These are phyloP conservation scores for Blumeria hordei DNA, from an alignment of 2,329 filamentous ascomycete genomes.

Conservation along the genomic window DNA sequence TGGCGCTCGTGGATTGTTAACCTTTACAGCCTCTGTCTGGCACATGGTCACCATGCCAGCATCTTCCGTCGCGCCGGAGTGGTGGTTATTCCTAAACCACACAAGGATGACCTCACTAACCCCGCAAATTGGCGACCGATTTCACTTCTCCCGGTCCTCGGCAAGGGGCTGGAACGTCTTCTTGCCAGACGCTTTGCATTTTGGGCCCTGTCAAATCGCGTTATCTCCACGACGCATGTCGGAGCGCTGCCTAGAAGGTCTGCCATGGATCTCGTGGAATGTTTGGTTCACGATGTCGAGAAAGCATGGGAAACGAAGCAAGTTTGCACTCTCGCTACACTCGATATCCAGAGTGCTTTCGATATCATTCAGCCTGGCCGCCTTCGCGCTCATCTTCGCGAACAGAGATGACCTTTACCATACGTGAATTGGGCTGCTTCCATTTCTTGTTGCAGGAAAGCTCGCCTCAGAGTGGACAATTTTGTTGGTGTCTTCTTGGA, in stretches of 20 bases:
- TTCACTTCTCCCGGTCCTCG: neutral
- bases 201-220: neutral
- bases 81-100: neutral
- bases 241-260: neutral
- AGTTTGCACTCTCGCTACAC: neutral
- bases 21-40: neutral
- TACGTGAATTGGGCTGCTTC: neutral
- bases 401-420: neutral
- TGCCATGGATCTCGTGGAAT: neutral
- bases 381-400: too few relatives aligned
- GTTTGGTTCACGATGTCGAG: neutral
- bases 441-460: neutral
- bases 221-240: neutral
- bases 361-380: neutral
- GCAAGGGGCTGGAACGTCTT: neutral
- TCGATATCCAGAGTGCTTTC: neutral
- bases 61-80: neutral
- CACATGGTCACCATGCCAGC: neutral
- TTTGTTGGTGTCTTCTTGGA: neutral
- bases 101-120: neutral
- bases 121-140: neutral
- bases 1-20: neutral
- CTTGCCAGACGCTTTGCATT: neutral
- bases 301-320: neutral
- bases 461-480: neutral